Evolutionary conservation across 768 basidiomycete genomes (phyloP), one percentile per base, ranked within the genome.

Genomic region (Cyathus striatus): DNA sequence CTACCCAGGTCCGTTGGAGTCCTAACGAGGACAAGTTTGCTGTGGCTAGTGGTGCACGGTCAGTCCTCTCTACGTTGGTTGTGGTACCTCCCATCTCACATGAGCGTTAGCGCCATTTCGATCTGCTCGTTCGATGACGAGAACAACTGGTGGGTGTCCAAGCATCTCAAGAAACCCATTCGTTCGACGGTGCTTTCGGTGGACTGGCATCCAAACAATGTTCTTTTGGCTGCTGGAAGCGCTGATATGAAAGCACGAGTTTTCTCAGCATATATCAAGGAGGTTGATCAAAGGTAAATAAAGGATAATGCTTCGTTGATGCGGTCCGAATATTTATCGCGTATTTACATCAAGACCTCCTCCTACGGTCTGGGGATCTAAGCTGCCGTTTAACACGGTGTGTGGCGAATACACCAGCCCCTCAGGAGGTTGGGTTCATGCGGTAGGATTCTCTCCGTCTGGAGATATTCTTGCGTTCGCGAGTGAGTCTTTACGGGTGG

Each of bases 141-240:
- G 70, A 94, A 88, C 66, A 88, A 99, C 62, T 99, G 96, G 96
- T 99, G 96, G 96, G 90, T 96, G 3, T 85, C 94, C 14, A 92
- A 90, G 60, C 86, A 87, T 46, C 71, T 99, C 61, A 99, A 98
- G 83, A 98, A 98, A 65, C 96, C 96, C 20, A 87, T 99, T 56
- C 69, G 92, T 49, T 92, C 92, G 3, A 99, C 96, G 1, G 94
- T 99, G 12, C 72, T 98, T 32, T 81, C 84, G 4, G 70, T 99
- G 52, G 95, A 98, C 52, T 99, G 96, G 96, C 96, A 99, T 60
- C 94, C 96, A 21, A 98, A 98, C 74, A 98, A 96, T 59, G 94
- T 98, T 12, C 73, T 99, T 5, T 81, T 99, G 21, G 96, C 95
- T 3, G 88, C 95, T 25, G 96, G 96, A n/a, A 85, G 90, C 45